A percentile compares a stretch with the other conserved stretches of the same genome.
Evolutionary conservation across 345 rosid species (phyloP).

Genomic region (Populus euphratica): DNA sequence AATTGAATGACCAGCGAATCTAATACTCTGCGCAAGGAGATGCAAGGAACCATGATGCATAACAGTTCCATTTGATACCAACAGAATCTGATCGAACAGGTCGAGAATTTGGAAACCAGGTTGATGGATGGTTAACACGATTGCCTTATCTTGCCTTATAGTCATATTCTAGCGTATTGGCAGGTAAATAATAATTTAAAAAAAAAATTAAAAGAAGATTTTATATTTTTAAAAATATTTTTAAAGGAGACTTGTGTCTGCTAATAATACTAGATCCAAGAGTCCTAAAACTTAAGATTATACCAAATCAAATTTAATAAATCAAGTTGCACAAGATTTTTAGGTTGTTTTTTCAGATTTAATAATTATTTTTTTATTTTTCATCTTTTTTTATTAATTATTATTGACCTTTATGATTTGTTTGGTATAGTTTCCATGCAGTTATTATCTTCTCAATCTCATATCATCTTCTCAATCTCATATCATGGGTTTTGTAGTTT

Average conservation of each 20-base stretch:
- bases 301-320: too few species aligned
- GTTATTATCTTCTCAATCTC: too few species aligned
- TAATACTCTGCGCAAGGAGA: slow-evolving; percentile 23
- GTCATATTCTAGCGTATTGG: slow-evolving; percentile 1
- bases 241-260: too few species aligned
- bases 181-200: too few species aligned
- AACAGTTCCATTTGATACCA: slow-evolving; percentile 26
- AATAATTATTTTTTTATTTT: too few species aligned
- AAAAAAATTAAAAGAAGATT: fast-evolving
- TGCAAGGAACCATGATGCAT: slow-evolving; percentile 26
- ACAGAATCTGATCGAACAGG: slow-evolving; percentile 25
- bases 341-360: fast-evolving
- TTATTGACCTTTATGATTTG: too few species aligned
- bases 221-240: too few species aligned
- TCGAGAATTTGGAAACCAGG: slow-evolving; percentile 32
- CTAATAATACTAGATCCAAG: too few species aligned
- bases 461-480: too few species aligned
- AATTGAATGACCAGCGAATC: slow-evolving; percentile 22
- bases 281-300: fast-evolving
- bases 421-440: too few species aligned
- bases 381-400: too few species aligned
- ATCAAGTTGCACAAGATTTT: fast-evolving
- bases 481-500: too few species aligned
- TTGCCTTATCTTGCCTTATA: slow-evolving; percentile 23
- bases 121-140: slow-evolving; percentile 32